These are phyloP conservation scores for Cystobasidium sp. DNA, from an alignment of 1,284 basidiomycete genomes.

Conservation along the genomic window DNA sequence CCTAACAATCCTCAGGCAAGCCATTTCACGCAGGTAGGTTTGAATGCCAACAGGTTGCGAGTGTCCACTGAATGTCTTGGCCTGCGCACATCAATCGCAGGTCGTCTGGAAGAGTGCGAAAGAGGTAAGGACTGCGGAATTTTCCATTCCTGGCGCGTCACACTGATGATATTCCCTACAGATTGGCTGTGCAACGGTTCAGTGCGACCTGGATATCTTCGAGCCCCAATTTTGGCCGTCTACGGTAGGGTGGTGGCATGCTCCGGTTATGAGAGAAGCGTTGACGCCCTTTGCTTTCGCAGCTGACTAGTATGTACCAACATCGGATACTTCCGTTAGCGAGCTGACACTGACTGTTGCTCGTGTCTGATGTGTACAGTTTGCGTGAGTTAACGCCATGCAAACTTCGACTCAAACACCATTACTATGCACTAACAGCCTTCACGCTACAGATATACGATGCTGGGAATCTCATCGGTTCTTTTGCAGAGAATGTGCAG, in stretches of 20 bases:
- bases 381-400: not conserved
- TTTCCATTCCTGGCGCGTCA: not conserved
- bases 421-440: not conserved
- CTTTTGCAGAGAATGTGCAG: not conserved
- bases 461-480: slow-evolving; percentile 11
- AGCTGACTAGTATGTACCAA: not conserved
- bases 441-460: slow-evolving; percentile 4
- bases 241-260: not conserved
- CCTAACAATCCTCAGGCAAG: slow-evolving; percentile 21
- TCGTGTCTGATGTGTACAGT: not conserved
- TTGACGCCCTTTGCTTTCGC: too few relatives aligned
- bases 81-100: not conserved
- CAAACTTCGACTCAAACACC: not conserved
- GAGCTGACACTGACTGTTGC: not conserved
- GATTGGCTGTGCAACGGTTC: slow-evolving; percentile 21
- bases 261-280: too few relatives aligned
- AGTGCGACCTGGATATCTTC: slow-evolving; percentile 18
- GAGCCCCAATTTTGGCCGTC: slow-evolving; percentile 36
- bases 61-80: not conserved
- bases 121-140: not conserved
- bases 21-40: slow-evolving; percentile 36
- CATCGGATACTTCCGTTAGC: not conserved
- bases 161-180: not conserved
- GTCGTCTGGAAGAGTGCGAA: slow-evolving; percentile 36
- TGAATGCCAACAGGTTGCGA: too few relatives aligned